Percentiles rank a stretch among this genome's conserved stretches.
Conservation (phyloP, 23 red algal genomes). For the Agarophyton chilense region DNA sequence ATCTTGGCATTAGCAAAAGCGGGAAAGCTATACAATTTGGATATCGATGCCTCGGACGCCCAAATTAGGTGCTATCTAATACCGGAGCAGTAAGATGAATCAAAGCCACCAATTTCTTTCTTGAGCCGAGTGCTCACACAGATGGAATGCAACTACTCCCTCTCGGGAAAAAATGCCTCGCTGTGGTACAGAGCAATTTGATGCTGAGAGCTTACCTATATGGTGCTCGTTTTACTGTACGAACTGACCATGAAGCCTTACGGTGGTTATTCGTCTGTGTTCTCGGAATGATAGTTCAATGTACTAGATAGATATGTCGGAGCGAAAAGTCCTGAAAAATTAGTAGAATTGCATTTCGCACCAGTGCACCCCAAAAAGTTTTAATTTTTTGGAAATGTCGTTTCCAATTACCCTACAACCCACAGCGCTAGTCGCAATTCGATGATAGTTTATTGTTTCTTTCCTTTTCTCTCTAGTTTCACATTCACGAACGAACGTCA, state of each 20-base stretch:
- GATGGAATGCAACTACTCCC: neutral
- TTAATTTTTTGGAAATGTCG: too few species aligned
- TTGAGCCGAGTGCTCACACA: slow-evolving; percentile 14
- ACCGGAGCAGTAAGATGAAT: neutral
- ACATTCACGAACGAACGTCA: too few species aligned
- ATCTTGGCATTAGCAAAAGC: slow-evolving; percentile 4
- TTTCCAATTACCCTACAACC: too few species aligned
- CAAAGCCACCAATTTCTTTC: slow-evolving; percentile 17
- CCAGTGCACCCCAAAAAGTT: too few species aligned
- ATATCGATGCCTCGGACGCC: neutral
- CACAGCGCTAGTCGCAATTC: too few species aligned
- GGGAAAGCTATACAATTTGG: neutral
- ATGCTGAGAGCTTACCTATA: slow-evolving; percentile 19
- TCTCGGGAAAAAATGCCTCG: slow-evolving; percentile 20
- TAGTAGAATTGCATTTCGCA: too few species aligned
- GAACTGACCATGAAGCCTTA: slow-evolving; percentile 33
- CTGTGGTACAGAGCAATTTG: slow-evolving; percentile 30
- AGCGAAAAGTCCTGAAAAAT: too few species aligned
- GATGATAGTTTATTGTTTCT: too few species aligned
- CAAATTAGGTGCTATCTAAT: slow-evolving; percentile 18
- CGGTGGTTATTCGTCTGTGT: slow-evolving; percentile 11
- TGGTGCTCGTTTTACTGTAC: slow-evolving; percentile 16
- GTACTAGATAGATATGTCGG: too few species aligned
- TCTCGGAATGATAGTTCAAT: neutral
- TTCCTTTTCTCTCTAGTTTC: too few species aligned